Evolutionary conservation across 2,329 filamentous ascomycete species (phyloP).

Genomic region (Exophiala lecanii-corni): DNA sequence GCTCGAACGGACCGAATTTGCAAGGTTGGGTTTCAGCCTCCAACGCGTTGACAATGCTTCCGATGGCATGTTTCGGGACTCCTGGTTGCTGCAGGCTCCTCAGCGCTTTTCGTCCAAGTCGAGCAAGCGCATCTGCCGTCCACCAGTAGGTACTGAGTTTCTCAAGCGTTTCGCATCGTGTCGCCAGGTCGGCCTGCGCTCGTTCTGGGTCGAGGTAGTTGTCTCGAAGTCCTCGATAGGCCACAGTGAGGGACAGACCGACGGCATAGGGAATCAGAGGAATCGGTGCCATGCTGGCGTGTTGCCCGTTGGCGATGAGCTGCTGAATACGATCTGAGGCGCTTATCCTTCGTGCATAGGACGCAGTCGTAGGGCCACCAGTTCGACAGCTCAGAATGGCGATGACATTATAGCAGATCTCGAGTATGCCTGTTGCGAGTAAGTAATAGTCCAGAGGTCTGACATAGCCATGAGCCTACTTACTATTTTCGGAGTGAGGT

Average conservation of each 20-base stretch:
- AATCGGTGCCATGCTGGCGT: slow-evolving; percentile 42
- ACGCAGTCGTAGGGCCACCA: slow-evolving; percentile 45
- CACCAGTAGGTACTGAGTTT: slow-evolving; percentile 34
- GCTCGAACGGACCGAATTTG: slow-evolving; percentile 26
- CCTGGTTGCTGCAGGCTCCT: slow-evolving; percentile 26
- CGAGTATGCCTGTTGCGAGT: slow-evolving; percentile 41
- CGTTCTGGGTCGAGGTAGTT: slow-evolving; percentile 38
- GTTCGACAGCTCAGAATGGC: slow-evolving; percentile 54
- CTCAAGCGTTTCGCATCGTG: slow-evolving; percentile 35
- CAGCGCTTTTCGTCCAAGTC: slow-evolving; percentile 36
- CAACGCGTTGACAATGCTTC: slow-evolving; percentile 42
- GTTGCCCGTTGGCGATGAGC: slow-evolving; percentile 33
- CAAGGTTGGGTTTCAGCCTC: slow-evolving; percentile 35
- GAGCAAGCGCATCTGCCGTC: slow-evolving; percentile 40
- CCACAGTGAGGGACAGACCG: slow-evolving; percentile 51
- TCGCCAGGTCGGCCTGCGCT: slow-evolving; percentile 34
- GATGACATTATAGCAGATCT: slow-evolving; percentile 54
- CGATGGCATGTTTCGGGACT: slow-evolving; percentile 35
- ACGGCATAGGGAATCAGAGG: slow-evolving; percentile 55
- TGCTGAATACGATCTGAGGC: slow-evolving; percentile 54
- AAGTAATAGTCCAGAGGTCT: neutral
- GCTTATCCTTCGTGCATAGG: slow-evolving; percentile 51
- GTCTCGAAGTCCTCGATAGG: slow-evolving; percentile 53
- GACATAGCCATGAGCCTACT: slow-evolving; percentile 3
- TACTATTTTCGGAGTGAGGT: slow-evolving; percentile 13